These are phyloP conservation scores for Opeltia flavorubescens DNA, from an alignment of 495 filamentous ascomycete genomes.

Conservation along the genomic window DNA sequence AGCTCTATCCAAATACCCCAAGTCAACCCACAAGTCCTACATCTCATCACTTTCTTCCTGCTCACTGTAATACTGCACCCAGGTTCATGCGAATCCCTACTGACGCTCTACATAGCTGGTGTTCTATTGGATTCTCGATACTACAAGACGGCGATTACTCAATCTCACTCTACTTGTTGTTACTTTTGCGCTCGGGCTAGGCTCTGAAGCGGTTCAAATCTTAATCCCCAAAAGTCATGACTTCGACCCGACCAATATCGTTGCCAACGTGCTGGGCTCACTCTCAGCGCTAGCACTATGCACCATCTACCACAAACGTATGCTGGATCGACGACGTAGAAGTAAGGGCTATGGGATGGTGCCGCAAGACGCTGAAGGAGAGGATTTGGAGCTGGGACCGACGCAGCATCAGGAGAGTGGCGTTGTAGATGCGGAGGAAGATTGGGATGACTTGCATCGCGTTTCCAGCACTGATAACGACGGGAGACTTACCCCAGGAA, in stretches of 20 bases:
- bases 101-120: conserved; percentile 26
- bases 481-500: conserved; percentile 13
- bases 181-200: conserved; percentile 58
- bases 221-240: conserved; percentile 64
- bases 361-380: conserved; percentile 29
- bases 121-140: conserved; percentile 98
- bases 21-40: conserved; percentile 79
- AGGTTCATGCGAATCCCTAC: neutral
- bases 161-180: conserved; percentile 75
- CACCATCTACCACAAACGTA: conserved; percentile 84
- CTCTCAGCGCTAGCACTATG: conserved; percentile 55
- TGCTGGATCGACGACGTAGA: conserved; percentile 78
- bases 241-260: conserved; percentile 76
- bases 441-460: conserved; percentile 7
- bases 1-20: conserved; percentile 42
- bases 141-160: conserved; percentile 65
- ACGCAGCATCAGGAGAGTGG: conserved; percentile 41
- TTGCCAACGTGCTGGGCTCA: conserved; percentile 78
- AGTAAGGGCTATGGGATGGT: conserved; percentile 56
- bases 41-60: conserved; percentile 78
- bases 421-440: conserved; percentile 40
- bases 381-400: conserved; percentile 42
- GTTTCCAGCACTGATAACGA: conserved; percentile 10
- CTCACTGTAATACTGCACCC: conserved; percentile 40
- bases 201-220: conserved; percentile 74